Conservation (phyloP, 2,329 filamentous ascomycete genomes). For the Chaetomiaceae sp. region DNA sequence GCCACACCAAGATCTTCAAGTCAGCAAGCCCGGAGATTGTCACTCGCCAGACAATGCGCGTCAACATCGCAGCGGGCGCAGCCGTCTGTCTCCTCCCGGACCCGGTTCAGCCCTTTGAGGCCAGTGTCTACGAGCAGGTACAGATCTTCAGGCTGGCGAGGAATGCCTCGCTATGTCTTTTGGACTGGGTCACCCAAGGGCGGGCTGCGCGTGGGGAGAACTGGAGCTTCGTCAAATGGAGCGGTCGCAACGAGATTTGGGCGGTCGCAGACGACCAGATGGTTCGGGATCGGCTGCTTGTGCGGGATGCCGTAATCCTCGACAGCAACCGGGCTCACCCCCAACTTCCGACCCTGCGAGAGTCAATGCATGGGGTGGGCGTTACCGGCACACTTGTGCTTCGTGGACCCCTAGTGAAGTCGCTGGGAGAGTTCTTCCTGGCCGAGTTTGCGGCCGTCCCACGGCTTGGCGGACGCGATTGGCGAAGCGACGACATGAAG, state of each 20-base stretch:
- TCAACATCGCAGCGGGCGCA: constrained; percentile 46
- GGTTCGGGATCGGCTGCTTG: constrained; percentile 56
- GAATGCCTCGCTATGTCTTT: constrained; percentile 64
- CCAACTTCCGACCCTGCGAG: constrained; percentile 41
- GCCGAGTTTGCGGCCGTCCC: constrained; percentile 73
- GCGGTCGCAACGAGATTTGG: constrained; percentile 87
- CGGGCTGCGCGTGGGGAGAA: constrained; percentile 79
- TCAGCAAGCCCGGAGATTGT: constrained; percentile 53
- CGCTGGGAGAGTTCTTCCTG: constrained; percentile 69
- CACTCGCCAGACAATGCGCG: constrained; percentile 54
- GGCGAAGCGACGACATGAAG: constrained; percentile 52
- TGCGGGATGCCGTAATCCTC: constrained; percentile 82
- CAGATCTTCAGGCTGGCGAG: constrained; percentile 68
- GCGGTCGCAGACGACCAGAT: constrained; percentile 31
- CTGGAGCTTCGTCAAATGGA: constrained; percentile 79
- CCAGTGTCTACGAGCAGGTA: constrained; percentile 76
- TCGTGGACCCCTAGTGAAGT: constrained; percentile 64
- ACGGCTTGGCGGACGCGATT: constrained; percentile 77
- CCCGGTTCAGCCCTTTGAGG: constrained; percentile 84
- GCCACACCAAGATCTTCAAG: constrained; percentile 95
- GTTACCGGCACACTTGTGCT: constrained; percentile 84
- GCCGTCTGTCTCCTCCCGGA: constrained; percentile 73
- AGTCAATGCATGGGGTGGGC: constrained; percentile 69
- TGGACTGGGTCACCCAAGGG: constrained; percentile 94
- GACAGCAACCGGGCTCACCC: constrained; percentile 47